These are phyloP conservation scores for Arabidopsis lyrata DNA, from an alignment of 441 rosid genomes.

Conservation along the genomic window DNA sequence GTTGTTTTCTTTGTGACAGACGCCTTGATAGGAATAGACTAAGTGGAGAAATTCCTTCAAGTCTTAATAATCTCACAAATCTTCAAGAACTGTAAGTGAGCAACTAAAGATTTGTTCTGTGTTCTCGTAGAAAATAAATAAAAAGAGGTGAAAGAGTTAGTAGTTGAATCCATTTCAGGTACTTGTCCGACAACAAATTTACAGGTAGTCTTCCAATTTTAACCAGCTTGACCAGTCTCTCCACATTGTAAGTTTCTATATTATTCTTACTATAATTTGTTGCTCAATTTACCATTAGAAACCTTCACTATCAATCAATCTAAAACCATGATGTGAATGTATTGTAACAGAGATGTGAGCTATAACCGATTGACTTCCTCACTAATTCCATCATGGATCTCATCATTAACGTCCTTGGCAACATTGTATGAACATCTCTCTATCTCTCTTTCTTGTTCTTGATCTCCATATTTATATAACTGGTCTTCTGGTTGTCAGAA, in stretches of 20 bases:
- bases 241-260: slow-evolving; percentile 60
- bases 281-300: background rate
- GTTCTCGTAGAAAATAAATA: background rate
- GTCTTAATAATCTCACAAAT: slow-evolving; percentile 56
- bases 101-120: background rate
- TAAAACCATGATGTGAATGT: background rate
- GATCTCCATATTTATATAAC: background rate
- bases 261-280: background rate
- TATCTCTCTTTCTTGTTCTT: background rate
- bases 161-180: slow-evolving; percentile 53
- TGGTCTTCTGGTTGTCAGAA: slow-evolving; percentile 51
- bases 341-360: slow-evolving; percentile 73
- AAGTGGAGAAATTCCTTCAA: slow-evolving; percentile 57
- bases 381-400: slow-evolving; percentile 64
- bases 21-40: slow-evolving; percentile 72
- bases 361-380: slow-evolving; percentile 59
- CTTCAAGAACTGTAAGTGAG: slow-evolving; percentile 68
- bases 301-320: background rate
- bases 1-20: slow-evolving; percentile 47
- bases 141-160: background rate
- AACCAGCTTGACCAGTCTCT: slow-evolving; percentile 56
- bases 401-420: slow-evolving; percentile 48
- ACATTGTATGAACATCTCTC: slow-evolving; percentile 61
- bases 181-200: slow-evolving; percentile 65
- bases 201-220: slow-evolving; percentile 70